phyloP scores from a whole-genome alignment of 345 rosid species.

The Brassica rapa region DNA sequence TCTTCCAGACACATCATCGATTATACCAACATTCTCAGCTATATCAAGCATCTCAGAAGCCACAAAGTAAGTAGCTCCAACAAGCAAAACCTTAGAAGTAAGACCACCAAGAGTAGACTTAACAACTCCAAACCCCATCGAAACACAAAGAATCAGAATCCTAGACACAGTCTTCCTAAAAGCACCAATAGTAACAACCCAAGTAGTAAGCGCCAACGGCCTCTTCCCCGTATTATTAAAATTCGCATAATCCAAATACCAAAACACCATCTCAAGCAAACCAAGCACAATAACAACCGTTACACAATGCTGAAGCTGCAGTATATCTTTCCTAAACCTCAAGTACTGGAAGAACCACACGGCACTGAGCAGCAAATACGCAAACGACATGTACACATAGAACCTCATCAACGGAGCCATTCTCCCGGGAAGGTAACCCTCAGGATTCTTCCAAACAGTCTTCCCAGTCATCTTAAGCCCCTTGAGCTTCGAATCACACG shows the following conservation, averaged over 20 bases:
- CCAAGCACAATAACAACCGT: conserved; percentile 75
- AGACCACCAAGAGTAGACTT: conserved; percentile 97
- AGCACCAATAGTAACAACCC: conserved; percentile 94
- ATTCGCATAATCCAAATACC: conserved; percentile 83
- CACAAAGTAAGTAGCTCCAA: conserved; percentile 83
- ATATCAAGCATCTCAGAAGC: conserved; percentile 93
- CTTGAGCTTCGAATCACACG: conserved; percentile 85
- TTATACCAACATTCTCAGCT: conserved; percentile 85
- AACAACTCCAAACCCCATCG: conserved; percentile 99
- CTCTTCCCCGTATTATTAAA: conserved; percentile 77
- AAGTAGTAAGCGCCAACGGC: conserved; percentile 76
- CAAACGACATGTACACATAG: conserved; percentile 72
- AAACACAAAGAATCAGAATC: conserved; percentile 73
- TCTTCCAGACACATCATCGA: conserved; percentile 89
- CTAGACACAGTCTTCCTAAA: conserved; percentile 72
- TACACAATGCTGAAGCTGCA: conserved; percentile 94
- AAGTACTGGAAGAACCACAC: conserved; percentile 80
- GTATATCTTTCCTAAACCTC: conserved; percentile 77
- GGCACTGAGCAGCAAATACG: conserved; percentile 62
- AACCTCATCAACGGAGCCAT: conserved; percentile 95
- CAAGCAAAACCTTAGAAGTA: conserved; percentile 87
- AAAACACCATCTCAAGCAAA: conserved; percentile 85
- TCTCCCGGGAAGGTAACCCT: conserved; percentile 92
- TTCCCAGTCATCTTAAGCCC: conserved; percentile 81
- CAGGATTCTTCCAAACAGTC: conserved; percentile 92